These are phyloP conservation scores for Poa annua DNA, from an alignment of 176 grass and related monocot genomes.

Conservation along the genomic window DNA sequence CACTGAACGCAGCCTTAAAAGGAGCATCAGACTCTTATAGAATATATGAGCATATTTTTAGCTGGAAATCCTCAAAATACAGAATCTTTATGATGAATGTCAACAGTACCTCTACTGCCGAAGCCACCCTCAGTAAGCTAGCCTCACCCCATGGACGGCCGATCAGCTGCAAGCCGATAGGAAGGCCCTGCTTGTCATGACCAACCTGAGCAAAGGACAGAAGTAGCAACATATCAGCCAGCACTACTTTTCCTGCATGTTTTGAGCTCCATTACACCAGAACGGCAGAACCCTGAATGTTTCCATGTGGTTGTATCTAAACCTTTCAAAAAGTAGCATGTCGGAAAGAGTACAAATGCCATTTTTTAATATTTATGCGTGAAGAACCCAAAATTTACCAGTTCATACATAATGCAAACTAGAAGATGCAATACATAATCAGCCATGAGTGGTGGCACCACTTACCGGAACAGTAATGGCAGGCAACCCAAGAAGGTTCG, in stretches of 20 bases:
- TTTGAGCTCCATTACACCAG: background rate
- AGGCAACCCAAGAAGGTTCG: conserved; percentile 94
- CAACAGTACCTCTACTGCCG: conserved; percentile 75
- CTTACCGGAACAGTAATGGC: conserved; percentile 97
- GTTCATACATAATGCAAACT: background rate
- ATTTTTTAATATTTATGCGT: background rate
- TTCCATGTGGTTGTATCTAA: background rate
- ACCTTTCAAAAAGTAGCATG: background rate
- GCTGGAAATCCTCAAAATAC: background rate
- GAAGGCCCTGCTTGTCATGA: conserved; percentile 88
- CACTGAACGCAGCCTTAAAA: background rate
- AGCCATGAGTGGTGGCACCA: background rate
- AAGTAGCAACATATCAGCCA: conserved; percentile 13
- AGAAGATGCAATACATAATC: conserved; percentile 16
- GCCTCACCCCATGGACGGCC: conserved; percentile 96
- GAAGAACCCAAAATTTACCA: background rate
- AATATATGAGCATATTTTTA: background rate
- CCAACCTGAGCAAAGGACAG: conserved; percentile 64
- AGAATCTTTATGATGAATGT: background rate
- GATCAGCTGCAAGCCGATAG: conserved; percentile 95
- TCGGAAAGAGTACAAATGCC: conserved; percentile 7
- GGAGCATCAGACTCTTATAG: background rate
- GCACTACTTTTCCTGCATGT: background rate
- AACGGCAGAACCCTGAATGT: background rate
- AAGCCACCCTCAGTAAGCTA: conserved; percentile 89